A percentile compares a stretch with the other conserved stretches of the same genome.
phyloP scores from a whole-genome alignment of 148 eudicot species.

The Persicaria tinctoria region DNA sequence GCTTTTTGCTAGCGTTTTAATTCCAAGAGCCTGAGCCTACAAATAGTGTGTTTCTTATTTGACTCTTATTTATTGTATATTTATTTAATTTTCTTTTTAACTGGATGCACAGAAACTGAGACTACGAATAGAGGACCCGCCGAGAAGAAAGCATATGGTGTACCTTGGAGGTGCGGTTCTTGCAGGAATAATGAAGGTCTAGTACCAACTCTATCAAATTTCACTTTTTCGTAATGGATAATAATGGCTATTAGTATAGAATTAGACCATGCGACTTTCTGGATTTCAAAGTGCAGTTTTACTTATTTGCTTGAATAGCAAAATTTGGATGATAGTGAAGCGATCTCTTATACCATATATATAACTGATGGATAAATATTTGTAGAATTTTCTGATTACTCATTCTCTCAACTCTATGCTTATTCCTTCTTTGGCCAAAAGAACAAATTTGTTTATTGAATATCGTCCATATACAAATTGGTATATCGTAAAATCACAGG shows the following conservation, averaged over 20 bases:
- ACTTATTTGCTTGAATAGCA: background rate
- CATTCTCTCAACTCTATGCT: background rate
- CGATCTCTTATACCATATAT: background rate
- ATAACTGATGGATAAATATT: background rate
- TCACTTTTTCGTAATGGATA: background rate
- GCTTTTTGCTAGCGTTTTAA: background rate
- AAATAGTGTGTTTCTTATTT: background rate
- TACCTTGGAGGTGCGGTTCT: constrained; percentile 99
- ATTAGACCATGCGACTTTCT: constrained; percentile 4
- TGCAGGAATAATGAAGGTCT: constrained; percentile 98
- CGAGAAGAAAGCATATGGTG: constrained; percentile 98
- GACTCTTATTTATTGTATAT: background rate
- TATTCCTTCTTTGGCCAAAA: background rate
- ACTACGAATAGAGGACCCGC: constrained; percentile 93
- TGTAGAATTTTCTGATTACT: background rate
- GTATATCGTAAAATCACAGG: too few relatives aligned
- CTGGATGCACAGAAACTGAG: constrained; percentile 57
- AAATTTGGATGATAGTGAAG: background rate
- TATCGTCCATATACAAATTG: too few relatives aligned
- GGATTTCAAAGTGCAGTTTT: background rate
- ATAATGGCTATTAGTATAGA: background rate
- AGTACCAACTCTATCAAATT: background rate
- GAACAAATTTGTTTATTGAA: too few relatives aligned
- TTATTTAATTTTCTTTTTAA: constrained; percentile 7
- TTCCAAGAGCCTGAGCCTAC: background rate